Base-by-base conservation (phyloP, 2,329 filamentous ascomycete genomes). In the Trichoderma sp. region DNA sequence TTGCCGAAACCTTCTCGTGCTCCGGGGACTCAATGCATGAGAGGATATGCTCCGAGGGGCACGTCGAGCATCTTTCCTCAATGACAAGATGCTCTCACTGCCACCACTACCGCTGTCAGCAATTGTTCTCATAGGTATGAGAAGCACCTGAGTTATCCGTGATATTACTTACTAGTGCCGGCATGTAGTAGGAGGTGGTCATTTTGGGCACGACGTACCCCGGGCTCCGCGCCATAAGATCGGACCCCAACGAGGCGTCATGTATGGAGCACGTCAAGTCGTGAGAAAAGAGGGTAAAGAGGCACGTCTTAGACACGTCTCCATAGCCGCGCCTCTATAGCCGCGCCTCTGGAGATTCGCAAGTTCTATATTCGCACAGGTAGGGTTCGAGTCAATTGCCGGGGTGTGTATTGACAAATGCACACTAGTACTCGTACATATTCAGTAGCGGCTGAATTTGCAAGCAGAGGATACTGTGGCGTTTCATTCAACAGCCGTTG, bases 281-380 rank as follows among this genome's bases (percentile, higher is more conserved):
- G 14, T 14, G 50, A 51, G 47, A 26, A 30, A 48, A 19, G 26
- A 19, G 26, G 24, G 28, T 26, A 41, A 60, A 54, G 34, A 24
- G 34, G 24, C 56, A 65, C 50, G 56, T 60, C 21, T 30, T 43
- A 55, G 50, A 61, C 43, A 56, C 56, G 56, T 63, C 45, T 66
- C 52, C 58, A 45, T 66, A 56, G 57, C 50, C 34, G 39, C 52
- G 55, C 55, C 55, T 26, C 17, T 56, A 19, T 34, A 28, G 58
- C 50, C 34, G 39, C 52, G 55, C 55, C 55, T 26, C 17, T 56
- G 21, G 21, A 24, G 21, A 24, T 19, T 34, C 19, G 58, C n/a
- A 26, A 45, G 51, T 17, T 52, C 58, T 4, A 39, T 30, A 39
- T 14, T 39, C 34, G 10, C 12, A 39, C 34, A 14, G 34, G 34